Conservation (phyloP, 257 asterid species). For the Gardenia jasminoides region DNA sequence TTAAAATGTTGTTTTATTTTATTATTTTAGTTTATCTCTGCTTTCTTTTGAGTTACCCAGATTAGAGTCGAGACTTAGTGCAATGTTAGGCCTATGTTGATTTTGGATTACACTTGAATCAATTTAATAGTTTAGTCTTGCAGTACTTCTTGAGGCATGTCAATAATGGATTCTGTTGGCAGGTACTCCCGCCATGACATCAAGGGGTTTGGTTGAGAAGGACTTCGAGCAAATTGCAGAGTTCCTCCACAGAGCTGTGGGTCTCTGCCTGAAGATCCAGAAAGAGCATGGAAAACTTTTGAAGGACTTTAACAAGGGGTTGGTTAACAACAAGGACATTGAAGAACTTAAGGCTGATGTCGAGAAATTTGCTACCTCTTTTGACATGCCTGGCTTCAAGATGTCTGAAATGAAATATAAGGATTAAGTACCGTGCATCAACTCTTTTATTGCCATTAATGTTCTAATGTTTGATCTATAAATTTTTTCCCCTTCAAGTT, state of each 20-base stretch:
- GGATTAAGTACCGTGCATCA: slow-evolving; percentile 35
- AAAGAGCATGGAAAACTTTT: slow-evolving; percentile 84
- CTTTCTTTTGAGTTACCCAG: background rate
- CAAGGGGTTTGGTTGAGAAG: slow-evolving; percentile 90
- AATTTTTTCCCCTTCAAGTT: background rate
- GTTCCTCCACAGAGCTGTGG: slow-evolving; percentile 87
- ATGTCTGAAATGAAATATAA: slow-evolving; percentile 89
- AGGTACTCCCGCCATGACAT: slow-evolving; percentile 99
- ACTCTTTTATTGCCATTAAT: no score
- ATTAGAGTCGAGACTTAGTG: no score
- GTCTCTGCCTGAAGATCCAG: slow-evolving; percentile 75
- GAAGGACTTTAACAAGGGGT: slow-evolving; percentile 95
- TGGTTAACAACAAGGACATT: slow-evolving; percentile 79
- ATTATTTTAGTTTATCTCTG: background rate
- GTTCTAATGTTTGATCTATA: background rate
- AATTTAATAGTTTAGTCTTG: background rate
- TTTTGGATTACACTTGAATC: background rate
- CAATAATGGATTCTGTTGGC: slow-evolving; percentile 9
- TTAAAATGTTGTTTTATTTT: background rate
- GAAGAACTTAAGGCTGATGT: slow-evolving; percentile 92
- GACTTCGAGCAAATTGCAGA: slow-evolving; percentile 96
- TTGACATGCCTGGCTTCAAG: slow-evolving; percentile 94
- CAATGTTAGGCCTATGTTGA: background rate
- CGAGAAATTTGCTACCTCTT: slow-evolving; percentile 74
- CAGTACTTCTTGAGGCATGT: background rate